Evolutionary conservation across 148 eudicot species (phyloP).

Genomic region (Camellia japonica): DNA sequence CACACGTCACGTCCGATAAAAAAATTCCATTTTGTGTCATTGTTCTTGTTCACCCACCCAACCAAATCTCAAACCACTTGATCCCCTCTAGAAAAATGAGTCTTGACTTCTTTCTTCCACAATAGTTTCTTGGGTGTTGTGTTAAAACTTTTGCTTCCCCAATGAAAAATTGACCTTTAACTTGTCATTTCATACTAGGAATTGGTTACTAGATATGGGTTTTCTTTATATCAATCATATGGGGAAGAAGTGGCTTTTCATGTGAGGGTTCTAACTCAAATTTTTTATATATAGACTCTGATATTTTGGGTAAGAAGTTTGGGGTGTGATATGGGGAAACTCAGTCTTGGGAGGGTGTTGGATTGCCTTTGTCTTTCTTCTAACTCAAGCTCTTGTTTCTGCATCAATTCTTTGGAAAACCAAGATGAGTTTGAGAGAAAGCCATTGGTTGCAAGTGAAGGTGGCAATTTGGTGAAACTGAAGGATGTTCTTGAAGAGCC

Average conservation of each 20-base stretch:
- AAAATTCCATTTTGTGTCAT: too few species aligned
- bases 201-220: constrained; percentile 12
- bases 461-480: constrained; percentile 32
- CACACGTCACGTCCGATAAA: too few species aligned
- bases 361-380: constrained; percentile 62
- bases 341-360: constrained; percentile 60
- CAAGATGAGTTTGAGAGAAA: constrained; percentile 50
- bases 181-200: constrained; percentile 37
- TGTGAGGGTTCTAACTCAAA: not conserved
- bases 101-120: constrained; percentile 20
- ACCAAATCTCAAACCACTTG: not conserved
- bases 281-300: not conserved
- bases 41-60: too few species aligned
- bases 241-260: constrained; percentile 5
- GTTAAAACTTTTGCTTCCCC: constrained; percentile 34
- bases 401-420: constrained; percentile 46
- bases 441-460: constrained; percentile 59
- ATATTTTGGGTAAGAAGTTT: not conserved
- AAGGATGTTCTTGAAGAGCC: constrained; percentile 62
- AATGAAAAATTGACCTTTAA: constrained; percentile 38
- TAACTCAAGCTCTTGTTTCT: constrained; percentile 69
- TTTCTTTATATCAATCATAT: constrained; percentile 5
- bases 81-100: constrained; percentile 19
- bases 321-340: constrained; percentile 39
- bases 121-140: constrained; percentile 36